phyloP scores from a whole-genome alignment of 176 grass and related monocot species.

The Musa beccarii region DNA sequence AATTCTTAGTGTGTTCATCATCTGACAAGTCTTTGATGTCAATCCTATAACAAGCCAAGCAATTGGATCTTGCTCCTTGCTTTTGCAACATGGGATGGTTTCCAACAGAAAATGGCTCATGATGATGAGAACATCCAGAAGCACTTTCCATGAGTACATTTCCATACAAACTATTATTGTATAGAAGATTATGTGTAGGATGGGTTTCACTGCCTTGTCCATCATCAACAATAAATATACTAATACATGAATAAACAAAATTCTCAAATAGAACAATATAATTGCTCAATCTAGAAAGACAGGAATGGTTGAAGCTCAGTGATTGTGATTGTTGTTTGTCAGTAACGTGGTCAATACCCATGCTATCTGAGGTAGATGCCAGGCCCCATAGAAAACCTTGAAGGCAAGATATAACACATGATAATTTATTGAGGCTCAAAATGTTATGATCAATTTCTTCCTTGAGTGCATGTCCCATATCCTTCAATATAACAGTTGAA shows the following conservation, averaged over 20 bases:
- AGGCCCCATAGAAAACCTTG: conserved; percentile 82
- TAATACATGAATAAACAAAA: conserved; percentile 62
- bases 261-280: conserved; percentile 53
- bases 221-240: conserved; percentile 56
- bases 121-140: conserved; percentile 19
- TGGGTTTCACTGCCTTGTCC: conserved; percentile 24
- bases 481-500: conserved; percentile 40
- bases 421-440: conserved; percentile 42
- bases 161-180: conserved; percentile 45
- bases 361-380: conserved; percentile 44
- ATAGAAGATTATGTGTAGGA: conserved; percentile 24
- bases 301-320: conserved; percentile 30
- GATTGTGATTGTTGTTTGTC: conserved; percentile 18
- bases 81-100: conserved; percentile 3
- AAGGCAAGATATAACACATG: conserved; percentile 65
- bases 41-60: background rate
- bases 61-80: background rate
- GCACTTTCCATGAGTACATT: conserved; percentile 40
- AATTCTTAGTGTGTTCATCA: background rate
- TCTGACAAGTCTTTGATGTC: background rate
- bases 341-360: conserved; percentile 5
- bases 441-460: conserved; percentile 37
- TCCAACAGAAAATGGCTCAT: background rate
- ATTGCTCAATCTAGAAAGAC: conserved; percentile 46
- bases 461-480: conserved; percentile 37